Conservation (phyloP, 2,329 filamentous ascomycete genomes). For the Neonectria faginata region DNA sequence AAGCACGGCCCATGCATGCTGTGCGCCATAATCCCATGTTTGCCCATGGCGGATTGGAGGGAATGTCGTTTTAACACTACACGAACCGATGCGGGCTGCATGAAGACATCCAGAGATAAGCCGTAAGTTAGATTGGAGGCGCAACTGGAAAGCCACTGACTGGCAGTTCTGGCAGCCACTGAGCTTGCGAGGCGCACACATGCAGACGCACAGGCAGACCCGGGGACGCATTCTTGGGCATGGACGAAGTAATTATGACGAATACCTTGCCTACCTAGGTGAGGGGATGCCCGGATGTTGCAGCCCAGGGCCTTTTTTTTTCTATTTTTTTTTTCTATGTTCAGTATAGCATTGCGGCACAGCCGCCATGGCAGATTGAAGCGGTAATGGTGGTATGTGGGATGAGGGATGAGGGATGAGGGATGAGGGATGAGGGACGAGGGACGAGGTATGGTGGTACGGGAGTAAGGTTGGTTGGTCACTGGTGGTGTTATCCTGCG, state of each 20-base stretch:
- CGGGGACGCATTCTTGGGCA: slow-evolving; percentile 9
- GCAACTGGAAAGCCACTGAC: slow-evolving; percentile 11
- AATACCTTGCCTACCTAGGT: not conserved
- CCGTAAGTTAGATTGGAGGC: slow-evolving; percentile 12
- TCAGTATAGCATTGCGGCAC: slow-evolving; percentile 11
- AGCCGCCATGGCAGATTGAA: slow-evolving; percentile 2
- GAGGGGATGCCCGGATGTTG: slow-evolving; percentile 4
- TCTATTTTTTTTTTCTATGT: too few relatives aligned
- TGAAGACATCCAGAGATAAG: slow-evolving; percentile 20
- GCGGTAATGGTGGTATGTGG: not conserved
- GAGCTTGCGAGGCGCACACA: slow-evolving; percentile 9
- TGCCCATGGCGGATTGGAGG: slow-evolving; percentile 1
- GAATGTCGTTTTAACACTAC: not conserved
- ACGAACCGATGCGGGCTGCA: slow-evolving; percentile 28
- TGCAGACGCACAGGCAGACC: not conserved
- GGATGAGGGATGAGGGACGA: not conserved
- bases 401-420: slow-evolving; percentile 1
- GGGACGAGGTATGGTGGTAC: slow-evolving; percentile 3
- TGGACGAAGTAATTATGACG: slow-evolving; percentile 23
- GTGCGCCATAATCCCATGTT: slow-evolving; percentile 1
- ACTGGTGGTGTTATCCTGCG: slow-evolving; percentile 23
- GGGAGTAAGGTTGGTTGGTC: not conserved
- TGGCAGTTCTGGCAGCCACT: slow-evolving; percentile 3
- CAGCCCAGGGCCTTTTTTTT: slow-evolving; percentile 2
- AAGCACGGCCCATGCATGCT: slow-evolving; percentile 13